These are phyloP conservation scores for Yarrowia deformans DNA, from an alignment of 805 yeast genomes.

Conservation along the genomic window DNA sequence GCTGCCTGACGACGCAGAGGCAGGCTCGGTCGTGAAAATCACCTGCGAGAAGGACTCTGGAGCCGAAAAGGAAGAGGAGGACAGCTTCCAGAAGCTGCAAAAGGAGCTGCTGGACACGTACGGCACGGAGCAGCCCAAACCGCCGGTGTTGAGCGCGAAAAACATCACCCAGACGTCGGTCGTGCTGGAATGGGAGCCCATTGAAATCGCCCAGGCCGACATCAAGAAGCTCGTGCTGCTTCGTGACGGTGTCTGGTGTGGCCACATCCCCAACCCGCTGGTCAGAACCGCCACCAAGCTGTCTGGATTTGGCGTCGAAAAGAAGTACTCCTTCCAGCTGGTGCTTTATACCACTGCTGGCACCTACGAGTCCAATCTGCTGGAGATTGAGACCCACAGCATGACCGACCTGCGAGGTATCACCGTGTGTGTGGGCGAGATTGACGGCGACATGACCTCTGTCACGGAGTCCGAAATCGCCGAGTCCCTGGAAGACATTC, in stretches of 20 bases:
- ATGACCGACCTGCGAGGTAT: conserved; percentile 96
- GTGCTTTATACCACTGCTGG: conserved; percentile 91
- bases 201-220: conserved; percentile 82
- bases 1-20: conserved; percentile 85
- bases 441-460: conserved; percentile 54
- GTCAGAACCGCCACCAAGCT: conserved; percentile 82
- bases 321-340: conserved; percentile 78
- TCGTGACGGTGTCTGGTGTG: conserved; percentile 72
- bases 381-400: conserved; percentile 84
- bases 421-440: conserved; percentile 85
- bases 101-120: conserved; percentile 73
- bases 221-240: conserved; percentile 77
- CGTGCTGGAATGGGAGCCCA: conserved; percentile 91
- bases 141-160: conserved; percentile 70
- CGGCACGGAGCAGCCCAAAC: conserved; percentile 73
- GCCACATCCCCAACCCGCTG: conserved; percentile 83
- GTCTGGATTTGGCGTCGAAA: conserved; percentile 89
- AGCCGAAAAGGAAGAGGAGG: conserved; percentile 67
- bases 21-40: conserved; percentile 91
- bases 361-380: conserved; percentile 67
- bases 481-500: conserved; percentile 69
- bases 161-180: conserved; percentile 94
- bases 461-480: conserved; percentile 59
- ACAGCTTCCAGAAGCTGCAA: conserved; percentile 70
- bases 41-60: conserved; percentile 78